A percentile compares a stretch with the other conserved stretches of the same genome.
Conservation (phyloP, 306 rosid species). For the Glycine latifolia region DNA sequence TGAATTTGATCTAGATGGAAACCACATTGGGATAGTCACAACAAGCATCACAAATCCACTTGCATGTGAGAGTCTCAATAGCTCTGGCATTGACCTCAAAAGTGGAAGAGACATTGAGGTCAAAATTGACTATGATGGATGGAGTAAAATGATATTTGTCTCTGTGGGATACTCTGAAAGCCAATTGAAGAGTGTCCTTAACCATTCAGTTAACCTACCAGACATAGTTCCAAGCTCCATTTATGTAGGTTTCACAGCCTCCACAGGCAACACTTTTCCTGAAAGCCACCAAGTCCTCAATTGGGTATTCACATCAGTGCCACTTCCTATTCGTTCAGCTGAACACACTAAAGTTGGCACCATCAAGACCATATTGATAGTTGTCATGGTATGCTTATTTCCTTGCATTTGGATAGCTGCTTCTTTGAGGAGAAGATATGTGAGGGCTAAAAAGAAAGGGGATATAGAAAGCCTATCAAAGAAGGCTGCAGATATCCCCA, state of each 20-base stretch:
- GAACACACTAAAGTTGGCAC: background rate
- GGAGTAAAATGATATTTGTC: conserved; percentile 47
- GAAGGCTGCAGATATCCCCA: conserved; percentile 53
- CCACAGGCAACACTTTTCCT: conserved; percentile 50
- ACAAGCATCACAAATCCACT: conserved; percentile 55
- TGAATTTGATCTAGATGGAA: conserved; percentile 64
- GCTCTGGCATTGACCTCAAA: conserved; percentile 52
- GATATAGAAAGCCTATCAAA: conserved; percentile 55
- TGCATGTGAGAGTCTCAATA: conserved; percentile 51
- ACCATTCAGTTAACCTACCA: conserved; percentile 49
- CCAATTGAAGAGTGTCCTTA: conserved; percentile 50
- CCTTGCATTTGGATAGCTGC: conserved; percentile 41
- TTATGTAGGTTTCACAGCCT: conserved; percentile 68
- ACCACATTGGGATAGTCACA: conserved; percentile 64
- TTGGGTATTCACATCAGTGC: conserved; percentile 67
- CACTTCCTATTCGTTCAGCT: conserved; percentile 44
- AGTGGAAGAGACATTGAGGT: conserved; percentile 61
- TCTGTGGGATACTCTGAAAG: conserved; percentile 51
- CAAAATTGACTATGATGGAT: conserved; percentile 62
- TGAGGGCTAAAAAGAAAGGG: conserved; percentile 27
- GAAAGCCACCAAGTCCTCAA: conserved; percentile 55
- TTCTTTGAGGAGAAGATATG: conserved; percentile 42
- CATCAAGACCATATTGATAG: conserved; percentile 42
- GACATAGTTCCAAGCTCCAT: conserved; percentile 51
- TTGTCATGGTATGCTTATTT: conserved; percentile 31